Evolutionary conservation across 441 rosid species (phyloP), one percentile per base, ranked within the genome.

Genomic region (Gossypium trilobum): DNA sequence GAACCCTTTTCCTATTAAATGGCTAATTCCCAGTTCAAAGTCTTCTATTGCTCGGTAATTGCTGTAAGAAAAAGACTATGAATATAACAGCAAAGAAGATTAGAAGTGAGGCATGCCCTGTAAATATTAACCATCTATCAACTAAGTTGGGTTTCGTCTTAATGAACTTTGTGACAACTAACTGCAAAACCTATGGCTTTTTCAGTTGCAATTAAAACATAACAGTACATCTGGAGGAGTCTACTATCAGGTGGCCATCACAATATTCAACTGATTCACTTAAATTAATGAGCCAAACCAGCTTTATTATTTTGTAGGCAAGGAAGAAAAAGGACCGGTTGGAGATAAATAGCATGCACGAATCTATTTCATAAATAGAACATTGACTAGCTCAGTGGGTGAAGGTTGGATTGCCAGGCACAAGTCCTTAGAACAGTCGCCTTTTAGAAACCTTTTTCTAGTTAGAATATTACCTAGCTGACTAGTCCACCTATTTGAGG

Each of bases 41-140:
- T 60, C 58, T 39, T 69, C 50, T 52, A 65, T 54, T 5, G 52
- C 36, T 22, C 56, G 52, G 73, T 22, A 51, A 62, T 69, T 60
- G 54, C 61, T 27, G 67, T 9, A 46, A 56, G 31, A 65, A 23
- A 60, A 29, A 48, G 31, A n/a, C 23, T 10, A 51, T 11, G 42
- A 19, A 69, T 39, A 27, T 59, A 61, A 4, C 22, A 50, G 63
- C n/a, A 61, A 14, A 61, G 29, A 46, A 29, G 11, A 46, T 9
- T 52, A 51, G 42, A 0, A 44, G 64, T 25, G 17, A 73, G 59
- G 33, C 62, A 52, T 11, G n/a, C 0, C 5, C 61, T 19, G 9
- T 63, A 64, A 61, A 27, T 52, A 17, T 52, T 16, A 42, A 68
- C 73, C 22, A 44, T 44, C 31, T 13, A 46, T 23, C 56, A 23